Conservation (phyloP, 805 yeast genomes). For the Ogataea siamensis region DNA sequence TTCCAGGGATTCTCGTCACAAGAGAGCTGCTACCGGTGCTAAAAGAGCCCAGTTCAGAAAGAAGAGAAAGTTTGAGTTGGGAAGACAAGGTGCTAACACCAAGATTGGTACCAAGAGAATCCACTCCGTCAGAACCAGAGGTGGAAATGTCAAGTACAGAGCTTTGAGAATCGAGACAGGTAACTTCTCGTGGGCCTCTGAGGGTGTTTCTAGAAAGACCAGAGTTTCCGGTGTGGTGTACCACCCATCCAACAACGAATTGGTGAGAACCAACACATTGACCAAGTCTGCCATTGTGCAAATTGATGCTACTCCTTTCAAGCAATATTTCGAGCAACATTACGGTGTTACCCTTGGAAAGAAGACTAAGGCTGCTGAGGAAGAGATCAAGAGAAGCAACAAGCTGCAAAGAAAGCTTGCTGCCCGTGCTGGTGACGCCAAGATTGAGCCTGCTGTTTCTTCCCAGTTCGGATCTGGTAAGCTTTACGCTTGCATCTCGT, state of each 20-base stretch:
- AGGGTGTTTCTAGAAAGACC: conserved; percentile 98
- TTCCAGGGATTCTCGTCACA: conserved; percentile 99
- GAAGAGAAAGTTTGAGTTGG: conserved; percentile 99
- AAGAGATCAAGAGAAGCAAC: conserved; percentile 63
- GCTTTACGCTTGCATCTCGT: conserved; percentile 96
- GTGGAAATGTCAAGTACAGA: conserved; percentile 99
- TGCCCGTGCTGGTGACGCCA: conserved; percentile 81
- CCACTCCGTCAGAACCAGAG: conserved; percentile 99
- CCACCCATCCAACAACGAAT: conserved; percentile 99
- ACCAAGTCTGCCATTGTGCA: conserved; percentile 99
- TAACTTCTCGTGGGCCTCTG: conserved; percentile 99
- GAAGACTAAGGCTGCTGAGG: conserved; percentile 64
- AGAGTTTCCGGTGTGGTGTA: conserved; percentile 96
- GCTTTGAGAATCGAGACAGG: conserved; percentile 98
- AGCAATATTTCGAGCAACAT: conserved; percentile 98
- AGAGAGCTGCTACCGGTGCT: conserved; percentile 99
- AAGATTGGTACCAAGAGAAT: conserved; percentile 98
- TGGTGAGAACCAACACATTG: conserved; percentile 99
- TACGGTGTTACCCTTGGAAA: conserved; percentile 94
- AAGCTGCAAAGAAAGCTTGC: conserved; percentile 90
- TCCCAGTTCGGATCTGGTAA: conserved; percentile 98
- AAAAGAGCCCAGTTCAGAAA: conserved; percentile 99
- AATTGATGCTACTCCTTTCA: conserved; percentile 99
- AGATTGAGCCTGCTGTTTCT: conserved; percentile 87
- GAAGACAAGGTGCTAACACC: conserved; percentile 99